Evolutionary conservation across 805 yeast species (phyloP).

Genomic region (Candida qinlingensis): DNA sequence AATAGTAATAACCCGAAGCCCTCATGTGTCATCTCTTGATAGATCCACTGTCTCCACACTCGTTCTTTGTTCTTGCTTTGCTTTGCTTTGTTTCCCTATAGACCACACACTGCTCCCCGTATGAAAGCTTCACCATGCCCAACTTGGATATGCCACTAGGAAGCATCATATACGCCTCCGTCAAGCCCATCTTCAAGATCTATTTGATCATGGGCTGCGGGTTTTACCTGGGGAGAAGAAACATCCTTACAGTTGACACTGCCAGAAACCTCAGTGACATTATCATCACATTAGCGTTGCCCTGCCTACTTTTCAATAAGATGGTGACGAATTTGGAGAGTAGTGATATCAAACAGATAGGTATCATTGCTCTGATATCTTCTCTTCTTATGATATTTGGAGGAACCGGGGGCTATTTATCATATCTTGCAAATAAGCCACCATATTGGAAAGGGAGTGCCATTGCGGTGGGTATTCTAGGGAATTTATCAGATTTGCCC

Average conservation of each 20-base stretch:
- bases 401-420: conserved; percentile 33
- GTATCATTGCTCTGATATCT: conserved; percentile 53
- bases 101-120: too few species aligned
- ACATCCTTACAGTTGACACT: conserved; percentile 58
- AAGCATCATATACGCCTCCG: conserved; percentile 47
- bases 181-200: conserved; percentile 72
- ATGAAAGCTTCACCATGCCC: not conserved
- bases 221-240: conserved; percentile 48
- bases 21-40: too few species aligned
- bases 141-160: conserved; percentile 9
- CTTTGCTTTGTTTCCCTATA: too few species aligned
- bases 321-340: conserved; percentile 56
- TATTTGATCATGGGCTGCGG: conserved; percentile 70
- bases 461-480: conserved; percentile 63
- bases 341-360: conserved; percentile 62
- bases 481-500: conserved; percentile 73
- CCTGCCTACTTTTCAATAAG: conserved; percentile 60
- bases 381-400: conserved; percentile 49
- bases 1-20: too few species aligned
- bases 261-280: conserved; percentile 58
- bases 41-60: too few species aligned
- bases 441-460: conserved; percentile 69
- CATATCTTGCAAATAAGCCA: conserved; percentile 32
- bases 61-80: too few species aligned
- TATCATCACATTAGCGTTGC: conserved; percentile 57